Base-by-base conservation (phyloP, 208 protist genomes). In the Angomonas deanei region DNA sequence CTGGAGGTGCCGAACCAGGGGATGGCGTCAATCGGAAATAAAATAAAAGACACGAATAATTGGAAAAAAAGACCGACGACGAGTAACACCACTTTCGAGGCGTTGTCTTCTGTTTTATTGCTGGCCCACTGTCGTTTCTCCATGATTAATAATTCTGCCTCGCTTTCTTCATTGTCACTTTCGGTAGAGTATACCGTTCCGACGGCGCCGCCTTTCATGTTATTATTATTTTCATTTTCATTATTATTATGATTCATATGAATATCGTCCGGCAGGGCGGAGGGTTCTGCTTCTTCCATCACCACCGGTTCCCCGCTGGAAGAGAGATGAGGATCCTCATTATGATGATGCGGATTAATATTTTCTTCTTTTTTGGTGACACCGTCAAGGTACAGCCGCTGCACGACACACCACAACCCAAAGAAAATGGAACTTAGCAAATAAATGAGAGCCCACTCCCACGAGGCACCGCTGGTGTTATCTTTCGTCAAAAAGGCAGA, bases 391-490 rank as follows among this genome's bases (percentile, higher is more conserved):
- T 93, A 91, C 2, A 92, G 71, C 1, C 84, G 76, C 68, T 94
- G 87, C 61, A 90, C 74, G 26, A 90, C 83, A 61, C 84, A 90
- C 82, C 87, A 94, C 2, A 91, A 31, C 17, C 82, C 84, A 62
- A 91, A 90, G 33, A 89, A 38, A 50, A 93, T 64, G 62, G 72
- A 72, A 61, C 86, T 93, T 17, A 26, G 8, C 32, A 91, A 69
- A 74, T 92, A 91, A 21, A 94, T 60, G 30, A 92, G 72, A 24
- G 73, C 63, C 84, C 87, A 94, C 11, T 68, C 54, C 74, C 68
- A 84, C 42, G 74, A 66, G 4, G 66, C 65, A 6, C 32, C 17
- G n/a, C n/a, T n/a, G 21, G 53, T 67, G 10, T 55, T 74, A n/a
- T 72, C 55, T 27, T 61, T 46, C 26, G 74, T 38, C 11, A 87